These are phyloP conservation scores for Podospora pseudopauciseta DNA, from an alignment of 495 filamentous ascomycete genomes.

Conservation along the genomic window DNA sequence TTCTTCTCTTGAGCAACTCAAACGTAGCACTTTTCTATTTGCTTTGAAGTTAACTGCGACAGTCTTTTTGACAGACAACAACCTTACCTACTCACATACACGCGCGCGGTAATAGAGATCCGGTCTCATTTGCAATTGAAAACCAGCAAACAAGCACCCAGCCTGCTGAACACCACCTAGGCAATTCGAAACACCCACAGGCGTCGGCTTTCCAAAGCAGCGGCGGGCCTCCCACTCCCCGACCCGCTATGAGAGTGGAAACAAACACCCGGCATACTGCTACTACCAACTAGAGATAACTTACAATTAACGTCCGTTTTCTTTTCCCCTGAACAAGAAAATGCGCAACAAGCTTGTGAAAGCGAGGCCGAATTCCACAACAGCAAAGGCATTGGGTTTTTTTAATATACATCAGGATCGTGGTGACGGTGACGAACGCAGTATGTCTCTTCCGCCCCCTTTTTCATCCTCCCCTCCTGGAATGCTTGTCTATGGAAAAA, in stretches of 20 bases:
- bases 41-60: not conserved
- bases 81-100: not conserved
- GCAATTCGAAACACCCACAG: constrained; percentile 6
- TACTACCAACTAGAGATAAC: constrained; percentile 1
- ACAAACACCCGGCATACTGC: not conserved
- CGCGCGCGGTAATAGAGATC: not conserved
- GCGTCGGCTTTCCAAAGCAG: not conserved
- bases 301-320: not conserved
- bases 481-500: not conserved
- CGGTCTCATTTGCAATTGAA: not conserved
- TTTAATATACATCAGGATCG: constrained; percentile 27
- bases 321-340: constrained; percentile 20
- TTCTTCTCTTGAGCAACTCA: not conserved
- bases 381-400: constrained; percentile 27
- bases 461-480: not conserved
- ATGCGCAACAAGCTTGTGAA: constrained; percentile 43
- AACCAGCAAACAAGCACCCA: not conserved
- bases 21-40: not conserved
- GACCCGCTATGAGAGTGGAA: constrained; percentile 2
- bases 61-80: not conserved
- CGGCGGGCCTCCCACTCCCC: constrained; percentile 1
- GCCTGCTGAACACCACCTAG: not conserved
- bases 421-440: constrained; percentile 23
- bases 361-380: constrained; percentile 30
- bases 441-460: constrained; percentile 28